Evolutionary conservation across 2,329 filamentous ascomycete species (phyloP).

Genomic region (Ilyonectria mors-panacis): DNA sequence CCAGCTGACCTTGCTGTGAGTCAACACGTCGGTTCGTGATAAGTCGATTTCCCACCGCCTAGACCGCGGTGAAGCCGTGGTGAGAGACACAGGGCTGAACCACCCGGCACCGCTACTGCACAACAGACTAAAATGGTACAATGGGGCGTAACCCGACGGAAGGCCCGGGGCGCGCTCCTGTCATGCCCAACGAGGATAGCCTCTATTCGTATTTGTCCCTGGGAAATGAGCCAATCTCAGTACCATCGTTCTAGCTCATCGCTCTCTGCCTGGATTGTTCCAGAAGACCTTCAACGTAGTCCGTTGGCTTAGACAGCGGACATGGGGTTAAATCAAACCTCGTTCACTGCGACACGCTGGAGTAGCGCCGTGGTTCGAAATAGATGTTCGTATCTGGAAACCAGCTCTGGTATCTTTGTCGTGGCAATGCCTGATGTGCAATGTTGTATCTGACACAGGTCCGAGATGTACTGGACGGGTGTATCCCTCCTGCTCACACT

Average conservation of each 20-base stretch:
- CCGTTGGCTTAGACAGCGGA: background rate
- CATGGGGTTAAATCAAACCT: slow-evolving; percentile 3
- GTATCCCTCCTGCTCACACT: background rate
- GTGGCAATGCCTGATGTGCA: slow-evolving; percentile 8
- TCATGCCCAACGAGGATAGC: slow-evolving; percentile 29
- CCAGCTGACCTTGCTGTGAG: slow-evolving; percentile 39
- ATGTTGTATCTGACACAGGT: slow-evolving; percentile 10
- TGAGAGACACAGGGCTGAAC: slow-evolving; percentile 41
- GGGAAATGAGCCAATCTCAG: slow-evolving; percentile 36
- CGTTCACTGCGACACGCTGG: background rate
- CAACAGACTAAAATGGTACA: background rate
- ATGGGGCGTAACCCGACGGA: slow-evolving; percentile 29
- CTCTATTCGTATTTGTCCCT: slow-evolving; percentile 3
- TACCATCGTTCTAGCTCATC: slow-evolving; percentile 19
- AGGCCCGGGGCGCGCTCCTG: slow-evolving; percentile 3
- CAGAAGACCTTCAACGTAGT: background rate
- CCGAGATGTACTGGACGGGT: background rate
- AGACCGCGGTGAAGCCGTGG: slow-evolving; percentile 38
- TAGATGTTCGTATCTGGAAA: slow-evolving; percentile 1
- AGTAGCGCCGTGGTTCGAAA: background rate
- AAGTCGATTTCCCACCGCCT: slow-evolving; percentile 15
- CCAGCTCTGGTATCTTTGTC: slow-evolving; percentile 18
- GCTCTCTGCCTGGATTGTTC: background rate
- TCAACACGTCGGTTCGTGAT: slow-evolving; percentile 27
- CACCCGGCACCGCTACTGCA: slow-evolving; percentile 16